Percentiles rank a stretch among this genome's conserved stretches.
phyloP scores from a whole-genome alignment of 2,329 filamentous ascomycete species.

The Ophiocordyceps camponoti-saundersi region DNA sequence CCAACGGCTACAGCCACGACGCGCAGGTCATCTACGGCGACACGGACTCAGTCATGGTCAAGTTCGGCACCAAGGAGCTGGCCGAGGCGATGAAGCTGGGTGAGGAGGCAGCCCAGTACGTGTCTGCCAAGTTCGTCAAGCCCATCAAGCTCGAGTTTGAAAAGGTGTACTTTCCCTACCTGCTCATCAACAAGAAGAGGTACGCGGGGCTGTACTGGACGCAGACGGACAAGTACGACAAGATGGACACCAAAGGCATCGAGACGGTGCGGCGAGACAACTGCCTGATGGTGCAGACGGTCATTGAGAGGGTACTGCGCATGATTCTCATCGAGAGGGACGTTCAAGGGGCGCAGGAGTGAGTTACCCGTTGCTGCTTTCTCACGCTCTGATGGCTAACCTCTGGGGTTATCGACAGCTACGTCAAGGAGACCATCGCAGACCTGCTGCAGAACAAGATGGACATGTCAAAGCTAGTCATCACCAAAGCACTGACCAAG shows the following conservation, averaged over 20 bases:
- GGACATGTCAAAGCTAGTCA: slow-evolving; percentile 98
- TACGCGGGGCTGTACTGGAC: slow-evolving; percentile 99
- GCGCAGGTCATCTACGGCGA: slow-evolving; percentile 97
- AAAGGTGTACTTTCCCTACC: slow-evolving; percentile 95
- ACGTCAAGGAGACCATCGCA: slow-evolving; percentile 91
- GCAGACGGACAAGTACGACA: slow-evolving; percentile 84
- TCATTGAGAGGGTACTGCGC: slow-evolving; percentile 88
- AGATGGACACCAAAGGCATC: slow-evolving; percentile 99
- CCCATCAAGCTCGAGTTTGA: slow-evolving; percentile 99
- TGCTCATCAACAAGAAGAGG: slow-evolving; percentile 99
- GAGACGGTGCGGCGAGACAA: slow-evolving; percentile 97
- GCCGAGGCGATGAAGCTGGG: slow-evolving; percentile 85
- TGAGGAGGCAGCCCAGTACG: slow-evolving; percentile 76
- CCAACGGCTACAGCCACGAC: slow-evolving; percentile 87
- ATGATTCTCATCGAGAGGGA: slow-evolving; percentile 95
- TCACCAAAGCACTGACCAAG: slow-evolving; percentile 92
- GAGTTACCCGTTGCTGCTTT: slow-evolving; percentile 22
- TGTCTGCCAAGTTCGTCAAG: slow-evolving; percentile 84
- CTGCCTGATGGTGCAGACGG: slow-evolving; percentile 84
- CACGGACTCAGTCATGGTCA: slow-evolving; percentile 99
- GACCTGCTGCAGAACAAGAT: slow-evolving; percentile 93
- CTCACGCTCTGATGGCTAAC: slow-evolving; percentile 18
- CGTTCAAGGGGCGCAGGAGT: slow-evolving; percentile 82
- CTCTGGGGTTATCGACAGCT: slow-evolving; percentile 25
- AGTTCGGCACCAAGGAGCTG: slow-evolving; percentile 82